phyloP scores from a whole-genome alignment of 257 asterid species.

The Asclepias syriaca region DNA sequence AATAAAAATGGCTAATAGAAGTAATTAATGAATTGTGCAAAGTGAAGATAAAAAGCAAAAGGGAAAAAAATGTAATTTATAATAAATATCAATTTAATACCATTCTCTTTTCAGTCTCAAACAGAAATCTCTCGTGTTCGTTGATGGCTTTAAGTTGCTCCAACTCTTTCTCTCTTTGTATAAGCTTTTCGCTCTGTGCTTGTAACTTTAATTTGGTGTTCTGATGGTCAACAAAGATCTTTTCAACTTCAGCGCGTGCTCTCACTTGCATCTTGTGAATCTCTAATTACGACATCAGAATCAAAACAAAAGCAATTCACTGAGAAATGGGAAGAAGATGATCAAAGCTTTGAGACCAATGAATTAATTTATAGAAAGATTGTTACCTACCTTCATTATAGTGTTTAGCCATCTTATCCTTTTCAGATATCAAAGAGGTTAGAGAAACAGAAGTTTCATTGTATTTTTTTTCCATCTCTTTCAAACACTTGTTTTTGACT shows the following conservation, averaged over 20 bases:
- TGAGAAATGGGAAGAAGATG: neutral
- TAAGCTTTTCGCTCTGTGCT: slow-evolving; percentile 26
- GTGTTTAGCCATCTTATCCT: slow-evolving; percentile 29
- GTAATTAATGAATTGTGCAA: neutral
- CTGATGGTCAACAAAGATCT: slow-evolving; percentile 24
- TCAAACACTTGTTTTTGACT: slow-evolving; percentile 19
- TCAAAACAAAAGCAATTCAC: neutral
- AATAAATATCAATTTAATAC: slow-evolving; percentile 16
- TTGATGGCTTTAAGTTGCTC: slow-evolving; percentile 43
- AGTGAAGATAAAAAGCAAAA: too few relatives aligned
- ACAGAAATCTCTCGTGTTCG: slow-evolving; percentile 24
- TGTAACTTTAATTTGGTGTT: slow-evolving; percentile 26
- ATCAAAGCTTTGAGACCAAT: neutral
- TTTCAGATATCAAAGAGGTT: slow-evolving; percentile 29
- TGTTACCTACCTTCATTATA: slow-evolving; percentile 48
- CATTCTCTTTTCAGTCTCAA: slow-evolving; percentile 34
- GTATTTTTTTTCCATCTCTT: slow-evolving; percentile 40
- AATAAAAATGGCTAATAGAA: neutral
- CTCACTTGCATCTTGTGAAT: slow-evolving; percentile 25
- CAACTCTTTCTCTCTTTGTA: slow-evolving; percentile 29
- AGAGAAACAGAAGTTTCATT: slow-evolving; percentile 30
- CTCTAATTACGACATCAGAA: slow-evolving; percentile 3
- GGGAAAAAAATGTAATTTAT: neutral
- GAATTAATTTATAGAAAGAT: neutral
- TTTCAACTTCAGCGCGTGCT: slow-evolving; percentile 22